phyloP scores from a whole-genome alignment of 495 filamentous ascomycete species.

The Neurospora sublineolata region DNA sequence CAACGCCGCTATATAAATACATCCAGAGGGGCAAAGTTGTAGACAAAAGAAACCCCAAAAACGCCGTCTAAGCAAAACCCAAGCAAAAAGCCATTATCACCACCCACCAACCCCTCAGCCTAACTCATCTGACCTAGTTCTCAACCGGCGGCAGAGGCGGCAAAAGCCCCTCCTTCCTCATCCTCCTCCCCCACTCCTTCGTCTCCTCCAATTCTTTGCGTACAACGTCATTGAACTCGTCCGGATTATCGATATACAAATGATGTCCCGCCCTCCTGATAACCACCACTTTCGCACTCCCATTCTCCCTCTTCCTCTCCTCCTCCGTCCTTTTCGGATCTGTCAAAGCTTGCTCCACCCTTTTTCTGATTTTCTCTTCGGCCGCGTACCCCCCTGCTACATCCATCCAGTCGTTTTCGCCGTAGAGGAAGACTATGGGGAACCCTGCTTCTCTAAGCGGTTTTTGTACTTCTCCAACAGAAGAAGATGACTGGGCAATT shows the following conservation, averaged over 20 bases:
- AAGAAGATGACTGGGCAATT: constrained; percentile 4
- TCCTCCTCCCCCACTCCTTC: constrained; percentile 7
- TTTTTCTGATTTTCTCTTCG: constrained; percentile 65
- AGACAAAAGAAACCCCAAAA: neutral
- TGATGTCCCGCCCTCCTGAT: constrained; percentile 83
- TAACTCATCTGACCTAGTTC: neutral
- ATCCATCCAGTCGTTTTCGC: constrained; percentile 98
- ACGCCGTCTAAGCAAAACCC: neutral
- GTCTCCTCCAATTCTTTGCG: constrained; percentile 67
- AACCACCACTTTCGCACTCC: constrained; percentile 73
- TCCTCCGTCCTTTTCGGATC: constrained; percentile 43
- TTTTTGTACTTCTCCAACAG: neutral
- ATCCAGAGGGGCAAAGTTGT: neutral
- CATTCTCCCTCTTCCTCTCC: constrained; percentile 60
- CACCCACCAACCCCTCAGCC: neutral
- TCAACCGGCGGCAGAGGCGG: neutral
- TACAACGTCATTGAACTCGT: constrained; percentile 78
- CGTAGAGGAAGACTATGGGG: constrained; percentile 87
- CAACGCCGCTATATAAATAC: neutral
- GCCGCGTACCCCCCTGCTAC: constrained; percentile 73
- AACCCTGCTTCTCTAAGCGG: constrained; percentile 47
- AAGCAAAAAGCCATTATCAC: neutral
- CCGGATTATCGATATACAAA: constrained; percentile 79
- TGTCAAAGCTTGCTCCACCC: constrained; percentile 44
- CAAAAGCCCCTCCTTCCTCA: neutral